Evolutionary conservation across 768 basidiomycete species (phyloP), one percentile per base, ranked within the genome.

Genomic region (Galerina marginata): DNA sequence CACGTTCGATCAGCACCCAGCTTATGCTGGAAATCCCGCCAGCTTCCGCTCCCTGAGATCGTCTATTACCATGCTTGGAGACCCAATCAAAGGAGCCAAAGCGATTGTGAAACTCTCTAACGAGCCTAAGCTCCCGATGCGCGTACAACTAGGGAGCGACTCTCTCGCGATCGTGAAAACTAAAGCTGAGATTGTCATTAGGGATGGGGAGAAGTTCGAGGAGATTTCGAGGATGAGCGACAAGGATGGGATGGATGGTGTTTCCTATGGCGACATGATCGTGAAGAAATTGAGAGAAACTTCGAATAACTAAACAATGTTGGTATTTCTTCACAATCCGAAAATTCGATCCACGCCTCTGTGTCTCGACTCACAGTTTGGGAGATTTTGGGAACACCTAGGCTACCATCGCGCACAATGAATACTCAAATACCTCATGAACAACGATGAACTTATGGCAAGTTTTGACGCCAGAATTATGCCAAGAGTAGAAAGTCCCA

Each of bases 131-230:
- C 58, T 62, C 15, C 63, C 63, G 16, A 37, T 64, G 51, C 43
- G 63, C 11, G 38, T 64, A 10, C 53, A 48, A n/a, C 39, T 65
- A 2, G 64, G 64, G 11, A 65, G 61, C 51, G 64, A 65, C 37
- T 53, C 40, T 6, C 44, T 59, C 9, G 61, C 64, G 11, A 59
- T 62, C 12, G 58, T 62, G 29, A 55, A 54, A 20, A 45, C 60
- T 14, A 57, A 56, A 39, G 61, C 61, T 6, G 44, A 56, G 54
- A 40, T 45, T 6, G 57, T 55, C 5, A 29, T 57, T 6, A 53
- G n/a, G 37, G 58, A 56, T 42, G 44, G 54, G 3, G 64, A 60
- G 16, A 50, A 52, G 39, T 62, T 37, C 11, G 23, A 36, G 50
- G 23, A 54, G 2, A 53, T 64, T 14, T 52, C 58, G 23, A 56